Evolutionary conservation across 495 filamentous ascomycete genomes (phyloP), one percentile per base, ranked within the genome.

Genomic region (Aspergillus diversus): DNA sequence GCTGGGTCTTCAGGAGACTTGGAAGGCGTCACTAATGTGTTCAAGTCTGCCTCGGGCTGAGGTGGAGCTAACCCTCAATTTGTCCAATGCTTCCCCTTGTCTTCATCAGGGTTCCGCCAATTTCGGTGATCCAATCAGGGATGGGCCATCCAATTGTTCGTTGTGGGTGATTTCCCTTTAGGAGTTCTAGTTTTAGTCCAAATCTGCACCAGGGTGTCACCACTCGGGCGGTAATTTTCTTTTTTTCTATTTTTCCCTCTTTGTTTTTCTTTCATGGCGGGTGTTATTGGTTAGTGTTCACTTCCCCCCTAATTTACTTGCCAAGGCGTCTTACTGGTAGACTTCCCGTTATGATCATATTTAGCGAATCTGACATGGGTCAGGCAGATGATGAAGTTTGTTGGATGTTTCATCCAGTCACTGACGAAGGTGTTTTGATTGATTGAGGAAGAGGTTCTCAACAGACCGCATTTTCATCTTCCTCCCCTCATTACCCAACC

Each of bases 311-410:
- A 56, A 42, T n/a, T 57, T 32, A 34, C 55, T 53, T 51, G 60
- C 53, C 52, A 62, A 62, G 60, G 9, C 52, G 53, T 39, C 53
- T 57, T 51, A 6, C 47, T 53, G 32, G 43, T 56, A 43, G 35
- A 35, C 33, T 66, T 59, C 64, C 64, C n/a, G 7, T 53, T 67
- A 0, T 54, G 65, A 61, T 58, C 42, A 67, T 57, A 51, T 57
- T 63, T 63, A 63, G 60, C 60, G 60, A 63, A 35, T 34, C 50
- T 59, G 59, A 55, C 52, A 47, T 54, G 53, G 55, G 37, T 37
- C 21, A 27, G 52, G 46, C 7, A 33, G 21, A 27, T 46, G 33
- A 31, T 27, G 35, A 33, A 17, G 37, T 35, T 33, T 33, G 31
- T 49, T 39, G 62, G 59, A 31, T 39, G 8, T 51, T 42, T 55